Evolutionary conservation across 306 rosid genomes (phyloP).

Genomic region (Chamaecrista fasciculata): DNA sequence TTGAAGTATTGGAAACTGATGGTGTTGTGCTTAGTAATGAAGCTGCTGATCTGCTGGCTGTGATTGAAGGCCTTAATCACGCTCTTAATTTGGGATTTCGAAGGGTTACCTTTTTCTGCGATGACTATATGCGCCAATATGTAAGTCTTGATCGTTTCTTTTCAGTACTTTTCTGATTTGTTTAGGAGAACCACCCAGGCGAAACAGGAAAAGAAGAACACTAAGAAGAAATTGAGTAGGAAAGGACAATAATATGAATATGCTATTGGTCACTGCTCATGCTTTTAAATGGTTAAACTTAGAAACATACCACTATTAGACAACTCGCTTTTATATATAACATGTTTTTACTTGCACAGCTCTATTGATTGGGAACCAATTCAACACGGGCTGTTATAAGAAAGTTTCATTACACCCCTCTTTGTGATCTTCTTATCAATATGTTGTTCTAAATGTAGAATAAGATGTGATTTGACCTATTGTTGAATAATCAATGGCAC

Average conservation of each 20-base stretch:
- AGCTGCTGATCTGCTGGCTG: constrained; percentile 39
- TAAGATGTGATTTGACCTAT: neutral
- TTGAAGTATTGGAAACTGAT: constrained; percentile 9
- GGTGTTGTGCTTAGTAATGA: constrained; percentile 22
- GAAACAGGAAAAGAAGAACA: neutral
- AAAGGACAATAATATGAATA: neutral
- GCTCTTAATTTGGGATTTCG: constrained; percentile 39
- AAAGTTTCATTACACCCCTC: neutral
- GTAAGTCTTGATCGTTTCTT: constrained; percentile 38
- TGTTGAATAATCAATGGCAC: neutral
- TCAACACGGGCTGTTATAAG: neutral
- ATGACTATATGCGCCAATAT: constrained; percentile 39
- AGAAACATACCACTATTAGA: neutral
- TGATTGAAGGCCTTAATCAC: constrained; percentile 42
- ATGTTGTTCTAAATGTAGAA: neutral
- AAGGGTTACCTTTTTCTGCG: constrained; percentile 36
- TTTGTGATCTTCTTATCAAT: neutral
- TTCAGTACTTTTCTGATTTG: neutral
- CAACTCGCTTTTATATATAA: neutral
- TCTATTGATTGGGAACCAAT: neutral
- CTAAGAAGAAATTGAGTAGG: neutral
- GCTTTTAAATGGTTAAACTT: neutral
- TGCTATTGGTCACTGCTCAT: neutral
- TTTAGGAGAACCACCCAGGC: neutral
- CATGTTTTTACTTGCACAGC: too few relatives aligned